Base-by-base conservation (phyloP, 345 rosid genomes). In the Camelina neglecta region DNA sequence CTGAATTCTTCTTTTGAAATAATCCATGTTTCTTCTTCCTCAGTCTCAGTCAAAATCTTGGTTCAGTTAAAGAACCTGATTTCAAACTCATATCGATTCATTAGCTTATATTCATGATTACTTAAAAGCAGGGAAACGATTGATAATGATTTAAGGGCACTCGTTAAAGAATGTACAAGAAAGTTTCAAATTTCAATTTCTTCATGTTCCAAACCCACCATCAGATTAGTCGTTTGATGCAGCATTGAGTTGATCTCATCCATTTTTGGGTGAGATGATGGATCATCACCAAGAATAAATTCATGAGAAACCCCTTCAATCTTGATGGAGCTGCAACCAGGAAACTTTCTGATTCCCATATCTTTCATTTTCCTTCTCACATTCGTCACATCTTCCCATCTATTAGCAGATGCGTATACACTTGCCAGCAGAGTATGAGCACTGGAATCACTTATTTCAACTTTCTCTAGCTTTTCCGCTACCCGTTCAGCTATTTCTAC, bases 261-360 rank as follows among this genome's bases (percentile, higher is more conserved):
- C 78, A 75, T 65, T 68, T 76, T 80, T 16, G 71, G 79, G 65
- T 76, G 84, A 31, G 69, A 68, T 33, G 79, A 84, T 60, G 80
- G 73, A 83, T 83, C 84, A 81, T 83, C 84, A 24, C 88, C 83
- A 50, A 81, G 84, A 36, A 82, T 20, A 78, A 86, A 87, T 49
- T 87, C 93, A 69, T 80, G 87, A 65, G 71, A 45, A 29, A 79
- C 71, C 3, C 87, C 87, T 45, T 85, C 74, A 51, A 84, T 80
- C 81, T 90, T 86, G 1, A 91, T 60, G 24, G 89, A 86, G 79
- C 96, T 90, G 56, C 94, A 90, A 36, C 96, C 98, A 20, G 97
- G 94, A 44, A 83, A 71, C 86, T 87, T 91, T 77, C 65, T 83
- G 6, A 91, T 83, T 55, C 94, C 90, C 15, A 87, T 83, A 72